Base-by-base conservation (phyloP, 345 rosid species). In the Barbarea vulgaris region DNA sequence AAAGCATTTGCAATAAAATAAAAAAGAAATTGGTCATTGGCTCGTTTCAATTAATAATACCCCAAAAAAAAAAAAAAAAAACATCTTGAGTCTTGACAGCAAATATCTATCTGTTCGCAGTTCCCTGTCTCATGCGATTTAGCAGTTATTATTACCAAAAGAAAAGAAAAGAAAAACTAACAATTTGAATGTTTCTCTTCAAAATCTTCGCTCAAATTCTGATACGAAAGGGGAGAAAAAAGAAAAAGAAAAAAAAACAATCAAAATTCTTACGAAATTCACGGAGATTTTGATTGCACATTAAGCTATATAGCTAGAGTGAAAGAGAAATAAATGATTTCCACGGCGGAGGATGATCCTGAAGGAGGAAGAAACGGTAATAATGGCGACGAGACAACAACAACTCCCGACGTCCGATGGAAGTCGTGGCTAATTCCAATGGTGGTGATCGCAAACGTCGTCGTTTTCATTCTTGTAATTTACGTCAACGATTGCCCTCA, bases 401-500 rank as follows among this genome's bases (percentile, higher is more conserved):
- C 62, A 1, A 28, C 25, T 9, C n/a, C 58, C 0, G 62, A 62
- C 54, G 67, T 54, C 12, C 76, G 76, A 59, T 89, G 97, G 94
- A 92, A 89, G 9, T 84, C 98, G 7, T 95, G 99, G 98, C 65
- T 90, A 55, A 83, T 95, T 34, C 98, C 97, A 1, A 30, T 80
- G 87, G 84, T 92, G 56, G 91, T 92, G 46, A 82, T 84, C 15
- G 89, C 86, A 1, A 92, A 90, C 63, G 83, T 88, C 55, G 83
- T 81, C 69, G 86, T 89, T 42, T 95, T 95, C 78, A 19, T 87
- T 17, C 79, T 72, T 17, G 80, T 80, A 44, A 92, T 92, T 97
- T 90, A 82, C 82, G 71, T 85, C 79, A 95, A 95, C 82, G 82
- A 95, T 62, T 95, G 99, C 64, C 97, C 99, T 64, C 82, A 84